phyloP scores from a whole-genome alignment of 2,329 filamentous ascomycete species.

The Colletotrichum sp. region DNA sequence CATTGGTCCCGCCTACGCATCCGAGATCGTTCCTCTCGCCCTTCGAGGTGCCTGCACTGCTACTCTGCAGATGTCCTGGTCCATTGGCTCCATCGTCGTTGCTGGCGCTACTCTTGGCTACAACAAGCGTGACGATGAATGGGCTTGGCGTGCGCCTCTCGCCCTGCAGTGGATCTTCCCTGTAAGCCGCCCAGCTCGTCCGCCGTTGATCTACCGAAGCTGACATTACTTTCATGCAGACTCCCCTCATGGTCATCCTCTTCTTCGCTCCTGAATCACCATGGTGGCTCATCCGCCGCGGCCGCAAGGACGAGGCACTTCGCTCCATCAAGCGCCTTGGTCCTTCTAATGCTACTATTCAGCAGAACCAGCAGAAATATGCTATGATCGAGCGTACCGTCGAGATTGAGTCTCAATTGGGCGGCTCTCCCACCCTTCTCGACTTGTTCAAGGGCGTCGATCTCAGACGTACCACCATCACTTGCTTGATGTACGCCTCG shows the following conservation, averaged over 20 bases:
- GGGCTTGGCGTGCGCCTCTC: constrained; percentile 50
- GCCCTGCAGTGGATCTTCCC: constrained; percentile 66
- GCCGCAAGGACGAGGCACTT: constrained; percentile 45
- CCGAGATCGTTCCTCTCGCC: constrained; percentile 63
- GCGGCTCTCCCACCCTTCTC: constrained; percentile 48
- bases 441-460: constrained; percentile 62
- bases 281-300: constrained; percentile 60
- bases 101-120: constrained; percentile 58
- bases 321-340: constrained; percentile 53
- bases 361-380: constrained; percentile 48
- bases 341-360: constrained; percentile 17
- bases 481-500: constrained; percentile 61
- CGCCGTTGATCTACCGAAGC: background rate
- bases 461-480: constrained; percentile 58
- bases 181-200: background rate
- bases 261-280: constrained; percentile 56
- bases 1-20: constrained; percentile 65
- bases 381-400: constrained; percentile 64
- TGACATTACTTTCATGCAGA: constrained; percentile 27
- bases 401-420: constrained; percentile 51
- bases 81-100: constrained; percentile 65
- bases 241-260: constrained; percentile 57
- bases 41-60: constrained; percentile 62
- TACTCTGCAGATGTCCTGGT: constrained; percentile 70
- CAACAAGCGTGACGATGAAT: constrained; percentile 41